Base-by-base conservation (phyloP, 371 early-diverging fungal genomes). In the Sporodiniella umbellata region DNA sequence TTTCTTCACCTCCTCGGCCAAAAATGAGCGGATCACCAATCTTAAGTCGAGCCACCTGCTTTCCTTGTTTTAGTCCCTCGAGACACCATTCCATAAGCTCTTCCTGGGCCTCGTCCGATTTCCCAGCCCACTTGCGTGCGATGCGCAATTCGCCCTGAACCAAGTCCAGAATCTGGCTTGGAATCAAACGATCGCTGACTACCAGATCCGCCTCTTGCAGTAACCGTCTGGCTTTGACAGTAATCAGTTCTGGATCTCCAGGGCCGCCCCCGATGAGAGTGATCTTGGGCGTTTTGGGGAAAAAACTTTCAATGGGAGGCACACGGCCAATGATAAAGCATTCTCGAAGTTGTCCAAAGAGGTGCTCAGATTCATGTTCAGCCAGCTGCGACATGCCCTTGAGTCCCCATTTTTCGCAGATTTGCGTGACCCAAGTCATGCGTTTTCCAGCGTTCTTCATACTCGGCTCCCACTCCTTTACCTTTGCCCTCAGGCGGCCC, bases 1-100 rank as follows among this genome's bases (percentile, higher is more conserved):
- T 68, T 62, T 95, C 96, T 62, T 95, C 96, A 4, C 87, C 93
- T 21, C 93, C 94, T 18, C 95, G 84, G n/a, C 94, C 94, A 64
- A 90, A 95, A 35, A 95, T 76, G 57, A 92, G 86, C 12, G 93
- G 92, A 54, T 94, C 93, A 4, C 96, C 96, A 46, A 86, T 86
- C 77, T 95, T 94, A 47, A 95, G 77, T 39, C 96, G 72, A 23
- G 91, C 90, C 4, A 95, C 94, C 1, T 65, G 72, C 60, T 79
- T 68, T 15, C 88, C 89, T 25, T 76, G 63, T 6, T 70, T 48
- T 21, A 91, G 66, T 14, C 84, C 90, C 43, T 83, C 81, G 24
- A 90, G 63, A 45, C 85, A 87, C 75, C 86, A 83, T 24, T 72
- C 73, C 48, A 68, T 51, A 35, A 89, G 65, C 37, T 86, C 87